Evolutionary conservation across 2,329 filamentous ascomycete species (phyloP), one percentile per base, ranked within the genome.

Genomic region (Daldinia sp.): DNA sequence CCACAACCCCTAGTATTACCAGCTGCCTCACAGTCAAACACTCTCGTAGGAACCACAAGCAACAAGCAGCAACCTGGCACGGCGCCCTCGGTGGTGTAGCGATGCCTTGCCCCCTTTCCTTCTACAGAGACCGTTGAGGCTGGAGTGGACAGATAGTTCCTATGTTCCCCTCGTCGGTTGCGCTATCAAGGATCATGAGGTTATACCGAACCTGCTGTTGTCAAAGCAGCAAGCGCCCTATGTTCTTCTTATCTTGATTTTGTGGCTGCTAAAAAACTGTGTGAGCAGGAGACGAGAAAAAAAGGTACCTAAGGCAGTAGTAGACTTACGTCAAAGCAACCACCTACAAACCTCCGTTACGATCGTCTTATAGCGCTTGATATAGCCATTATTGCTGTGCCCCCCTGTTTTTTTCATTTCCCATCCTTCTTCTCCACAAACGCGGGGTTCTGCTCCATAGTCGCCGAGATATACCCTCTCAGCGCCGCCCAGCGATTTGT

Each of bases 371-470:
- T 4, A 51, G 26, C 7, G 13, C 6, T 54, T 26, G 9, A 18
- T 53, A 13, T 39, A 39, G n/a, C 13, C 3, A 35, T 35, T 35
- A 20, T 13, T 35, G 13, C 2, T 18, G 13, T 26, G 5, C 18
- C 10, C 55, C 3, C 23, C 26, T 37, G 20, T 23, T 23, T 23
- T 23, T 23, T 65, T 75, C 67, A 73, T 56, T 74, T 72, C 15
- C 54, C 70, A 37, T 72, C 68, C 50, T 69, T n/a, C 41, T 78
- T 77, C 39, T 23, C 70, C 44, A 84, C 79, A 77, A 97, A 97
- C 2, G 91, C 92, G 13, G 91, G 89, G 74, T 95, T 95, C 80
- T 93, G 92, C 81, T 97, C 93, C 90, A 97, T 93, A 0, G 93
- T 98, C 46, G 90, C 87, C 1, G 92, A 91, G 58, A 98, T 97